Conservation (phyloP, 2,329 filamentous ascomycete genomes). For the Aspergillus awamori region DNA sequence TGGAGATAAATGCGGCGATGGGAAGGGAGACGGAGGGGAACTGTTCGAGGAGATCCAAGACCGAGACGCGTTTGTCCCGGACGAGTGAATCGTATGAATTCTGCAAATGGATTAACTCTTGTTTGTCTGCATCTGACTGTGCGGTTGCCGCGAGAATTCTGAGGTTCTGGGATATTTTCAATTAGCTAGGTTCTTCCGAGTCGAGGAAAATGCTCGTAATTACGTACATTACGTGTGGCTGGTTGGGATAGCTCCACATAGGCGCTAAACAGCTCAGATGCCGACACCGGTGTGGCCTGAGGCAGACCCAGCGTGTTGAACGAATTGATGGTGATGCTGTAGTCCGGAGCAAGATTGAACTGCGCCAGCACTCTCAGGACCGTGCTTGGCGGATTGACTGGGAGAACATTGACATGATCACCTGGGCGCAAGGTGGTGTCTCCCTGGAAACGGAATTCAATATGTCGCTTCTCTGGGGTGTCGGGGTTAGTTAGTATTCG, state of each 20-base stretch:
- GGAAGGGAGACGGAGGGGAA: slow-evolving; percentile 63
- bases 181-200: too few relatives aligned
- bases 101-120: too few relatives aligned
- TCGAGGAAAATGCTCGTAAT: too few relatives aligned
- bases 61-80: background rate
- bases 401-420: slow-evolving; percentile 77
- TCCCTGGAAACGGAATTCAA: slow-evolving; percentile 68
- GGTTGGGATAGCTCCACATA: slow-evolving; percentile 75
- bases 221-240: slow-evolving; percentile 39
- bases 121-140: too few relatives aligned
- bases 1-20: slow-evolving; percentile 68
- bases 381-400: slow-evolving; percentile 66
- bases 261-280: slow-evolving; percentile 64
- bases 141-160: too few relatives aligned
- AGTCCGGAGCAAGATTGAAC: slow-evolving; percentile 71
- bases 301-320: slow-evolving; percentile 48
- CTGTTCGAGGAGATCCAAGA: slow-evolving; percentile 68
- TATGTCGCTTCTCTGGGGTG: slow-evolving; percentile 62
- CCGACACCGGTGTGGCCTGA: slow-evolving; percentile 59
- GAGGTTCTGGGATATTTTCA: too few relatives aligned
- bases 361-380: slow-evolving; percentile 64
- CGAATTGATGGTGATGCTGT: slow-evolving; percentile 58
- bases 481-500: slow-evolving; percentile 54
- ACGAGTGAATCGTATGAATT: background rate
- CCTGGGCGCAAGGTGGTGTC: slow-evolving; percentile 69